Conservation (phyloP, 768 basidiomycete genomes). For the Crassisporium funariophilum region DNA sequence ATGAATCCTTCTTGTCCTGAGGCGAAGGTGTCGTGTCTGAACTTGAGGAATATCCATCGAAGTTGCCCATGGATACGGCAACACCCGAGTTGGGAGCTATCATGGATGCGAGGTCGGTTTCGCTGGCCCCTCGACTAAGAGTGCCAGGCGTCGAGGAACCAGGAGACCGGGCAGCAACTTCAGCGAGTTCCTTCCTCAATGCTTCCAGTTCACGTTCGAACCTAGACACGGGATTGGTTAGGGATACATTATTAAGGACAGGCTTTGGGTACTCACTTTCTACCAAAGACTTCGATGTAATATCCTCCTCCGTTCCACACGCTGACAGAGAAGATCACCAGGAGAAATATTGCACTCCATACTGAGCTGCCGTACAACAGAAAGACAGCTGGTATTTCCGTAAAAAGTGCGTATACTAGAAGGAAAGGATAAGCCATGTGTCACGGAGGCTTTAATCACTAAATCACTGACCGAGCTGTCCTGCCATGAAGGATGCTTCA, state of each 20-base stretch:
- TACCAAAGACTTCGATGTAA: conserved; percentile 96
- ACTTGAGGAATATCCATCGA: conserved; percentile 21
- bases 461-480: conserved; percentile 47
- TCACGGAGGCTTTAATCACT: background rate
- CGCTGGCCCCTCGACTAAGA: conserved; percentile 36
- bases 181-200: conserved; percentile 86
- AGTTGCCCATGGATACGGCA: no score
- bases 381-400: conserved; percentile 84
- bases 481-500: conserved; percentile 76
- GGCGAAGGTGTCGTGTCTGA: conserved; percentile 15
- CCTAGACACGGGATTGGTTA: conserved; percentile 38
- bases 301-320: conserved; percentile 97
- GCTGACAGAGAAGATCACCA: conserved; percentile 80
- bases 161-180: conserved; percentile 49
- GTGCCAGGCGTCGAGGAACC: conserved; percentile 51
- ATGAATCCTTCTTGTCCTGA: conserved; percentile 30
- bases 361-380: conserved; percentile 78
- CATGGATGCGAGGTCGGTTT: conserved; percentile 39
- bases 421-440: background rate
- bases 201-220: conserved; percentile 93
- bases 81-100: conserved; percentile 12
- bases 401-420: conserved; percentile 80
- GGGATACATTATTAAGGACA: conserved; percentile 13
- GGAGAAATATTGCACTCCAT: conserved; percentile 78
- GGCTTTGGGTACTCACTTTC: conserved; percentile 67